phyloP scores from a whole-genome alignment of 805 yeast genomes.

The Suhomyces faveliae region DNA sequence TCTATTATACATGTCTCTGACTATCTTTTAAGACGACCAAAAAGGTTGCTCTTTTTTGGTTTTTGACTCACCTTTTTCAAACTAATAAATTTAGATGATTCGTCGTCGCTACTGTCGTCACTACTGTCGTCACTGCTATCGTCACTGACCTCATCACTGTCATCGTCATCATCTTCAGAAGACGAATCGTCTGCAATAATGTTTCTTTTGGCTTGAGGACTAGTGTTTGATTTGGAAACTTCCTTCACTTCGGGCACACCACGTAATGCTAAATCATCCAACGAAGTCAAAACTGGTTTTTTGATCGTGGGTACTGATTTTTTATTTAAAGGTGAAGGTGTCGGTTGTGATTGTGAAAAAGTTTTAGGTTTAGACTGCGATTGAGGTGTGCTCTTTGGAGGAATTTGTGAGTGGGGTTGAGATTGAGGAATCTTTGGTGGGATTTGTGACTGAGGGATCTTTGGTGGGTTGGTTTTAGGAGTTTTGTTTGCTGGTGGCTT shows the following conservation, averaged over 20 bases:
- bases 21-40: slow-evolving; percentile 25
- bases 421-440: neutral
- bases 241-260: slow-evolving; percentile 71
- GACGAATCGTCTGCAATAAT: neutral
- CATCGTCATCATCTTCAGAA: slow-evolving; percentile 12
- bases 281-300: slow-evolving; percentile 45
- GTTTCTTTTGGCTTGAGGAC: neutral
- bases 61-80: slow-evolving; percentile 18
- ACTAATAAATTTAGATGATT: slow-evolving; percentile 23
- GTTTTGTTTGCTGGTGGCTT: neutral
- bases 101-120: slow-evolving; percentile 5
- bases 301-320: slow-evolving; percentile 10
- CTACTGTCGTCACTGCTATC: slow-evolving; percentile 14
- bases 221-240: neutral
- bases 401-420: neutral
- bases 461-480: neutral
- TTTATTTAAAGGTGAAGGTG: neutral
- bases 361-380: neutral
- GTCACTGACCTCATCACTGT: slow-evolving; percentile 14
- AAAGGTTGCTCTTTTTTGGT: slow-evolving; percentile 18
- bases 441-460: neutral
- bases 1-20: neutral
- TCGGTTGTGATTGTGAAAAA: neutral
- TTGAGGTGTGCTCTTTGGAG: slow-evolving; percentile 4
- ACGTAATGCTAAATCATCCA: slow-evolving; percentile 58